phyloP scores from a whole-genome alignment of 371 early-diverging fungal species.

The Mortierella sp. region DNA sequence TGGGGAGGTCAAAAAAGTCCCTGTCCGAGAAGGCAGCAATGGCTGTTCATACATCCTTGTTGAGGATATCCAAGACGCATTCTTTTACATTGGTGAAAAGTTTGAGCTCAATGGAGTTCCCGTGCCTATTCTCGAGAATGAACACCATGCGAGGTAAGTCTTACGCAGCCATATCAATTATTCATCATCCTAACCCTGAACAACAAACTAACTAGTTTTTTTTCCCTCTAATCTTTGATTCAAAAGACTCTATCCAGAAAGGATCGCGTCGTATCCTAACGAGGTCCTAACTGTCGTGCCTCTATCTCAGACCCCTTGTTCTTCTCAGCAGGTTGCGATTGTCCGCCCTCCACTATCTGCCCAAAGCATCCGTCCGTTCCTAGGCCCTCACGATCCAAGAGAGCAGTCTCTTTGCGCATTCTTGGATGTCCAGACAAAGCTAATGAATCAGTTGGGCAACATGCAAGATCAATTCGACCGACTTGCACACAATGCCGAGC shows the following conservation, averaged over 20 bases:
- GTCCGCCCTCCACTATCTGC: background rate
- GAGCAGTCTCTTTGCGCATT: background rate
- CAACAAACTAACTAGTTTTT: background rate
- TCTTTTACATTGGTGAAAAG: constrained; percentile 15
- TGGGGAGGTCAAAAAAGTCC: constrained; percentile 21
- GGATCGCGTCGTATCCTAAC: constrained; percentile 28
- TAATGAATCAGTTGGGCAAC: constrained; percentile 1
- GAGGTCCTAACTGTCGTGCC: constrained; percentile 23
- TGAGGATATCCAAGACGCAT: constrained; percentile 39
- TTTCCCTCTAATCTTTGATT: background rate
- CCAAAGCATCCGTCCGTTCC: too few species aligned
- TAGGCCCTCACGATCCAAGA: background rate
- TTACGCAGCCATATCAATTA: background rate
- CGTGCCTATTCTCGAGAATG: constrained; percentile 36
- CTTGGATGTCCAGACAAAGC: constrained; percentile 7
- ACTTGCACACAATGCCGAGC: constrained; percentile 11
- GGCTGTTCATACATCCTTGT: constrained; percentile 25
- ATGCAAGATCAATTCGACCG: constrained; percentile 19
- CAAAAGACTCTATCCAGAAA: constrained; percentile 19
- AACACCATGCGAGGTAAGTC: constrained; percentile 22
- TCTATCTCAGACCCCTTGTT: background rate
- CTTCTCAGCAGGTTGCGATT: background rate
- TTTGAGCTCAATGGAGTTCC: constrained; percentile 31
- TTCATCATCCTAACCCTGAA: too few species aligned
- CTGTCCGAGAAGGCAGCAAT: constrained; percentile 18